phyloP scores from a whole-genome alignment of 805 yeast genomes.

The Danielia reshetovae region DNA sequence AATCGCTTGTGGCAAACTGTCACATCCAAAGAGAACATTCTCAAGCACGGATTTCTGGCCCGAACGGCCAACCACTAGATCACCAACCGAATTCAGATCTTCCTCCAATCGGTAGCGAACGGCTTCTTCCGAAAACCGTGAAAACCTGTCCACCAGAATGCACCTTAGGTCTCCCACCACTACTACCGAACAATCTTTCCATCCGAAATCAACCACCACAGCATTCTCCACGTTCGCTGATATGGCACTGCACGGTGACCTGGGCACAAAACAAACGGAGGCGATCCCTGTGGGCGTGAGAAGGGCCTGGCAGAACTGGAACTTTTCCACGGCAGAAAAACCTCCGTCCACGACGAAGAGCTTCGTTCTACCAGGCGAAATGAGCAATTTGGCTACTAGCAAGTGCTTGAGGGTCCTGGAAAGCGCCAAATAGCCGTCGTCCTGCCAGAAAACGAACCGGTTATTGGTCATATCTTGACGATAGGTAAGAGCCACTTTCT shows the following conservation, averaged over 20 bases:
- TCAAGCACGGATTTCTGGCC: background rate
- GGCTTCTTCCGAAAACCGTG: conserved; percentile 10
- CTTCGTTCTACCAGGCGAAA: conserved; percentile 11
- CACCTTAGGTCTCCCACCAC: conserved; percentile 10
- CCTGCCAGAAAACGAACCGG: conserved; percentile 12
- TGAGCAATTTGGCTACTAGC: conserved; percentile 7
- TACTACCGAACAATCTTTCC: conserved; percentile 9
- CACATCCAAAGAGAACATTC: background rate
- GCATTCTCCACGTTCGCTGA: conserved; percentile 13
- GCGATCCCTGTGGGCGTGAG: conserved; percentile 5
- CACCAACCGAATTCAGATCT: background rate
- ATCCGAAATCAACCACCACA: conserved; percentile 10
- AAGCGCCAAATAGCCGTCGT: conserved; percentile 7
- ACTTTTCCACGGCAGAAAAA: conserved; percentile 8
- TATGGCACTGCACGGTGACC: conserved; percentile 9
- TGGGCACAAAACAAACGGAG: conserved; percentile 13
- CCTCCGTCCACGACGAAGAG: conserved; percentile 12
- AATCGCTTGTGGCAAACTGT: background rate
- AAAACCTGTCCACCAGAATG: conserved; percentile 2
- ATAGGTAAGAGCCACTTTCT: conserved; percentile 2
- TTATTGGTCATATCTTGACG: conserved; percentile 2
- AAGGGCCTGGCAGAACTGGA: conserved; percentile 9
- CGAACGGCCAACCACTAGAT: background rate
- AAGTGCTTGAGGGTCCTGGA: conserved; percentile 7
- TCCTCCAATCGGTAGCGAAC: conserved; percentile 4